These are phyloP conservation scores for Mytilinidion resinicola DNA, from an alignment of 495 filamentous ascomycete species.

Conservation along the genomic window DNA sequence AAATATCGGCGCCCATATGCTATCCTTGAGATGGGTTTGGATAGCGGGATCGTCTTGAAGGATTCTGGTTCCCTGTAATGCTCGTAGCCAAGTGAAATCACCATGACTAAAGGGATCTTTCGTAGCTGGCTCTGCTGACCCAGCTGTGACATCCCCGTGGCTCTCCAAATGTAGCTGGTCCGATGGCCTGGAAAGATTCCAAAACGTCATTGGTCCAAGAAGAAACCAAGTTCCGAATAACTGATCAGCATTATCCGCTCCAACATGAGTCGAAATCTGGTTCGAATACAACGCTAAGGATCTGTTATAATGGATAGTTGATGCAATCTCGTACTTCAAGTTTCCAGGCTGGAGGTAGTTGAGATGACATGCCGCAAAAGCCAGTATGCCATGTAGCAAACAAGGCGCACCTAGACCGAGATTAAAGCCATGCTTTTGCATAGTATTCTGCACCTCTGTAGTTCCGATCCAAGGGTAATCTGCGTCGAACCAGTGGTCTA, in stretches of 20 bases:
- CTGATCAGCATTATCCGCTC: neutral
- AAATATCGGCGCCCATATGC: too few relatives aligned
- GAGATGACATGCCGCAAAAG: conserved; percentile 13
- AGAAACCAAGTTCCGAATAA: neutral
- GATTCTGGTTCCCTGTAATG: too few relatives aligned
- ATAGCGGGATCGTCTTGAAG: too few relatives aligned
- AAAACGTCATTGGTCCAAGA: neutral
- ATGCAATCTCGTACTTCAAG: neutral
- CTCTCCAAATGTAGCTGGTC: too few relatives aligned
- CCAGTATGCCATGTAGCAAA: conserved; percentile 18
- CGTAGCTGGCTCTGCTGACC: too few relatives aligned
- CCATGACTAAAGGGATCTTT: too few relatives aligned
- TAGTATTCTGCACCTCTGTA: conserved; percentile 3
- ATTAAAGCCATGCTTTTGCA: conserved; percentile 13
- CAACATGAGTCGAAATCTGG: neutral
- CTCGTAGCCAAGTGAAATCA: too few relatives aligned
- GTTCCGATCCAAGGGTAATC: conserved; percentile 15
- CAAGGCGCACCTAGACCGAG: conserved; percentile 11
- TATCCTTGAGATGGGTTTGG: too few relatives aligned
- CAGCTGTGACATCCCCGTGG: too few relatives aligned
- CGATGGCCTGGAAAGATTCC: too few relatives aligned
- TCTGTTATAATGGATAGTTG: neutral
- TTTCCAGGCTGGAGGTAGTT: conserved; percentile 2
- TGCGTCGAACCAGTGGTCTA: conserved; percentile 18
- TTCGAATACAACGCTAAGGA: neutral